Conservation (phyloP, 2,329 filamentous ascomycete species). For the Alternaria gansuensis region DNA sequence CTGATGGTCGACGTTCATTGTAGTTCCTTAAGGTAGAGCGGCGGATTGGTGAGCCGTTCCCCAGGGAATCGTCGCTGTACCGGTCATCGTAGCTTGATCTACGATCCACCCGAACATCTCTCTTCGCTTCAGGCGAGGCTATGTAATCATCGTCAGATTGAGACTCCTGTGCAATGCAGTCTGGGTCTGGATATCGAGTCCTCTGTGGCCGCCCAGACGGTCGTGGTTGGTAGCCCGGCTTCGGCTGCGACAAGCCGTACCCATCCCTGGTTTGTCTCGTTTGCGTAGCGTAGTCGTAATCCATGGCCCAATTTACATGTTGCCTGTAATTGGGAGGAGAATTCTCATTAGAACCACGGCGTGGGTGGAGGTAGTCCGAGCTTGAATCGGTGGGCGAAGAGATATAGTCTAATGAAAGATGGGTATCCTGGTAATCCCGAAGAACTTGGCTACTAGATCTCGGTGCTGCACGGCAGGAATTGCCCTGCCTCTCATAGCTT, state of each 20-base stretch:
- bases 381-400: constrained; percentile 8
- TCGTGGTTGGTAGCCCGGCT: constrained; percentile 2
- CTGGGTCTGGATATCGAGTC: constrained; percentile 9
- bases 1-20: not conserved
- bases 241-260: not conserved
- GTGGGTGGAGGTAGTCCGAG: constrained; percentile 18
- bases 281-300: constrained; percentile 12
- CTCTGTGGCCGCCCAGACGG: constrained; percentile 1
- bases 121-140: constrained; percentile 5
- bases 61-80: not conserved
- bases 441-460: constrained; percentile 3
- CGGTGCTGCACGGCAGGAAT: not conserved
- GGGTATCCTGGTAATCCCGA: constrained; percentile 8
- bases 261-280: constrained; percentile 2
- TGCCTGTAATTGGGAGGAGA: not conserved
- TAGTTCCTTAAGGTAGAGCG: not conserved
- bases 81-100: constrained; percentile 3
- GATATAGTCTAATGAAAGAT: constrained; percentile 17
- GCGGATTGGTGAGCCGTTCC: constrained; percentile 4
- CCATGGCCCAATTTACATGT: constrained; percentile 4
- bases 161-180: constrained; percentile 9
- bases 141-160: constrained; percentile 19
- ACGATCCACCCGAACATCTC: constrained; percentile 3
- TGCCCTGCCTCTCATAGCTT: constrained; percentile 9
- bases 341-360: not conserved